Evolutionary conservation across 2,329 filamentous ascomycete species (phyloP).

Genomic region (Phoma sp.): DNA sequence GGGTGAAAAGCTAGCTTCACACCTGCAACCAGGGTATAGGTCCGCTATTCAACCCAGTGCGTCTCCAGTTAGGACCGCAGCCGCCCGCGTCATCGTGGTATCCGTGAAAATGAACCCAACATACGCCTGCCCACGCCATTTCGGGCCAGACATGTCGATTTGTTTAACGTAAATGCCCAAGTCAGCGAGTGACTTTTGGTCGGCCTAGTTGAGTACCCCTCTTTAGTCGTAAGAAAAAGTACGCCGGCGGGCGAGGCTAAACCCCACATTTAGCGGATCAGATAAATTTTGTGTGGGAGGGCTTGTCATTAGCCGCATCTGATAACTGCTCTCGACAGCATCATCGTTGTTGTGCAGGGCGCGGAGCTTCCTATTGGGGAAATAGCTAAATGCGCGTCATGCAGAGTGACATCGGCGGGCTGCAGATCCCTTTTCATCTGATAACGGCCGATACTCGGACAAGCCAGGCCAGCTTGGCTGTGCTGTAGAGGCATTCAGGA

Average conservation of each 20-base stretch:
- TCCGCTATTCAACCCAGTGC: conserved; percentile 17
- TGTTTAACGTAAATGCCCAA: conserved; percentile 27
- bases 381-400: conserved; percentile 19
- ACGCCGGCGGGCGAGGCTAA: conserved; percentile 2
- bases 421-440: conserved; percentile 35
- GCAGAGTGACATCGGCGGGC: conserved; percentile 34
- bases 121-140: conserved; percentile 4
- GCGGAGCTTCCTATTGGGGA: conserved; percentile 32
- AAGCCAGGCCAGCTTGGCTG: conserved; percentile 8
- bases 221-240: conserved; percentile 35
- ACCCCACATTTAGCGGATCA: conserved; percentile 39
- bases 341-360: conserved; percentile 13
- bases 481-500: not conserved
- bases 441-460: conserved; percentile 43
- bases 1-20: conserved; percentile 24
- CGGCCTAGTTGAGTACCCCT: conserved; percentile 19
- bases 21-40: conserved; percentile 19
- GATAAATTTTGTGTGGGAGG: conserved; percentile 33
- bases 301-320: conserved; percentile 35
- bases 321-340: conserved; percentile 39
- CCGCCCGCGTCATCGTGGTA: conserved; percentile 30
- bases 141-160: conserved; percentile 1
- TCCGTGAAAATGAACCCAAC: conserved; percentile 17
- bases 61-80: conserved; percentile 19
- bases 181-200: conserved; percentile 5